These are phyloP conservation scores for Haplographium delicatum DNA, from an alignment of 495 filamentous ascomycete species.

Conservation along the genomic window DNA sequence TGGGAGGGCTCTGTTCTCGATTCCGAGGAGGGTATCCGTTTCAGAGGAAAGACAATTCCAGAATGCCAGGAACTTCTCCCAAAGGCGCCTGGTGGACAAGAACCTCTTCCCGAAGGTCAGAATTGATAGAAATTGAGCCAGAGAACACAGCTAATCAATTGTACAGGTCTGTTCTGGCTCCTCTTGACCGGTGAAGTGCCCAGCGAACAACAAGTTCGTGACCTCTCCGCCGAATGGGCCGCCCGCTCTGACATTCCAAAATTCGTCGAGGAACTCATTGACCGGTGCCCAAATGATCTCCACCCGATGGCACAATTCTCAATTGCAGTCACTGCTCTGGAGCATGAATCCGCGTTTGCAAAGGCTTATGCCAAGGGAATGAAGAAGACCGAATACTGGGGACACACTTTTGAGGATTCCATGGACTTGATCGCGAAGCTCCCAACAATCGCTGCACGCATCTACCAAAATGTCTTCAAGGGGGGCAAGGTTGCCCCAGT, in stretches of 20 bases:
- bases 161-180: constrained; percentile 92
- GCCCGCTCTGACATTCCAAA: constrained; percentile 93
- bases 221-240: constrained; percentile 97
- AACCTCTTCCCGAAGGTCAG: constrained; percentile 90
- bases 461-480: constrained; percentile 99
- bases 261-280: constrained; percentile 97
- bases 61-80: constrained; percentile 97
- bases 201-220: constrained; percentile 93
- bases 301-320: constrained; percentile 99
- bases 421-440: constrained; percentile 99
- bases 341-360: constrained; percentile 95
- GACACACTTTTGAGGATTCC: constrained; percentile 97
- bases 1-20: constrained; percentile 99
- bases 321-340: constrained; percentile 91
- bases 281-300: constrained; percentile 96
- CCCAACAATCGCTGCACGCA: constrained; percentile 92
- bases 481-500: constrained; percentile 94
- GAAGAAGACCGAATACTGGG: constrained; percentile 99
- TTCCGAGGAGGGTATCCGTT: constrained; percentile 97
- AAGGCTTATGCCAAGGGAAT: constrained; percentile 98
- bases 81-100: constrained; percentile 90
- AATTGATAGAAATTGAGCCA: constrained; percentile 2
- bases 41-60: constrained; percentile 96
- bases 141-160: constrained; percentile 2
- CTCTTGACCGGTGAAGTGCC: constrained; percentile 96